Base-by-base conservation (phyloP, 2,329 filamentous ascomycete genomes). In the Penicillium janthinellum region DNA sequence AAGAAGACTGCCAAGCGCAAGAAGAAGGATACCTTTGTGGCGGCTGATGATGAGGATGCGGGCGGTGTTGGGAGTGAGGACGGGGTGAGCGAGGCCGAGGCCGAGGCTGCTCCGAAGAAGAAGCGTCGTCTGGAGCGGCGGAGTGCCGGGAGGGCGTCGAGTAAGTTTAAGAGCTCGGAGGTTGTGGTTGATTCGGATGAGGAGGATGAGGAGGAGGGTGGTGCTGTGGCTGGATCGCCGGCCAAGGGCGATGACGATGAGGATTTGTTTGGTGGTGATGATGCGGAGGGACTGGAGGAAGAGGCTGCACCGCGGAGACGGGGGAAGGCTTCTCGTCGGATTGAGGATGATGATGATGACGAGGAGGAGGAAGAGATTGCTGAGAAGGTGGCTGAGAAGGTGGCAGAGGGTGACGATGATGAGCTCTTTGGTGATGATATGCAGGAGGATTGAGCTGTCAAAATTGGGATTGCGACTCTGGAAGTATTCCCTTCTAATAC, bases 141-240 rank as follows among this genome's bases (percentile, higher is more conserved):
- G 70, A 69, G 73, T 31, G 70, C 69, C 66, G 74, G 66, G 50
- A 77, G 72, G 68, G 71, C 66, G 53, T 69, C 65, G 65, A 77
- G 75, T 74, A 96, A 96, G 77, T 96, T 86, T 82, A 96, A 96
- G 83, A 93, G 90, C 53, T 88, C 85, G 1, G 92, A 96, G 76
- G 86, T 92, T 63, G 87, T 96, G 31, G 89, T 91, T 47, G 90
- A 94, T 63, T 91, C 88, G 61, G 88, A 90, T 48, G 71, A 72
- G 2, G 71, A 73, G 12, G 71, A 71, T 7, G 85, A 84, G 12
- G 82, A 82, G 3, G 49, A 14, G 6, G 47, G 28, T 35, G 49
- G 12, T 15, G 80, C 76, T 44, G 49, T 31, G 17, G 69, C 69
- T 7, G 68, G 60, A 50, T 67, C 49, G 12, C 35, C 35, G 14